These are phyloP conservation scores for Globisporangium solare DNA, from an alignment of 352 stramenopile species.

Conservation along the genomic window DNA sequence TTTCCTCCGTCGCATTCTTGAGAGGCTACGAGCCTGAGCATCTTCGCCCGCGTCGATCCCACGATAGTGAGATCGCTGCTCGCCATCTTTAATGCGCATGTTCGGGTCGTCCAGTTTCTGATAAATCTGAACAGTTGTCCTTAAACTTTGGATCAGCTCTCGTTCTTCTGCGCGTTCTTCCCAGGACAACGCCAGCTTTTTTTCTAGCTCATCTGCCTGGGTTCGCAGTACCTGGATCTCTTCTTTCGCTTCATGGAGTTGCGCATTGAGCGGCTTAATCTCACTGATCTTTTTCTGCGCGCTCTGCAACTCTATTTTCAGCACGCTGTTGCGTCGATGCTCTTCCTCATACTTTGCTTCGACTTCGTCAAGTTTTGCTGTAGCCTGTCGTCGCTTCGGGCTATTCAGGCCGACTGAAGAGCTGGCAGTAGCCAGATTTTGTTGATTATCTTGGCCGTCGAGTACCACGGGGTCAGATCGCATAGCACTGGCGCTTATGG, in stretches of 20 bases:
- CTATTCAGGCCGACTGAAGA: slow-evolving; percentile 15
- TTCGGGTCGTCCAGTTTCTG: slow-evolving; percentile 51
- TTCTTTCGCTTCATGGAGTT: slow-evolving; percentile 27
- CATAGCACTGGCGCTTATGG: neutral
- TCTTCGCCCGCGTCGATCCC: slow-evolving; percentile 12
- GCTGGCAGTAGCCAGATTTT: too few relatives aligned
- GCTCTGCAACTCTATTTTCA: slow-evolving; percentile 48
- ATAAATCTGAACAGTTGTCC: slow-evolving; percentile 53
- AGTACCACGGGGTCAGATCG: too few relatives aligned
- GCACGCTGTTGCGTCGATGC: slow-evolving; percentile 31
- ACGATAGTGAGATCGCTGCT: slow-evolving; percentile 7
- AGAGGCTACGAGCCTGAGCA: slow-evolving; percentile 1
- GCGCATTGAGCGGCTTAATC: slow-evolving; percentile 37
- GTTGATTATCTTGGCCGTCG: too few relatives aligned
- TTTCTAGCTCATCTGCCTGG: slow-evolving; percentile 25
- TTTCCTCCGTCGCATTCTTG: slow-evolving; percentile 17
- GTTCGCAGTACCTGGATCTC: slow-evolving; percentile 27
- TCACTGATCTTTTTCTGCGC: slow-evolving; percentile 49
- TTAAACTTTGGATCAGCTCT: slow-evolving; percentile 56
- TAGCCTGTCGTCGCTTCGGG: slow-evolving; percentile 13
- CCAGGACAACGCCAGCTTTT: slow-evolving; percentile 17
- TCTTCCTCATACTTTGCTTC: slow-evolving; percentile 49
- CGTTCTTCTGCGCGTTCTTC: slow-evolving; percentile 45
- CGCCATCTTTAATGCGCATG: slow-evolving; percentile 12
- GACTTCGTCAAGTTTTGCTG: slow-evolving; percentile 21